Base-by-base conservation (phyloP, 495 filamentous ascomycete species). In the Elasticomyces elasticus region DNA sequence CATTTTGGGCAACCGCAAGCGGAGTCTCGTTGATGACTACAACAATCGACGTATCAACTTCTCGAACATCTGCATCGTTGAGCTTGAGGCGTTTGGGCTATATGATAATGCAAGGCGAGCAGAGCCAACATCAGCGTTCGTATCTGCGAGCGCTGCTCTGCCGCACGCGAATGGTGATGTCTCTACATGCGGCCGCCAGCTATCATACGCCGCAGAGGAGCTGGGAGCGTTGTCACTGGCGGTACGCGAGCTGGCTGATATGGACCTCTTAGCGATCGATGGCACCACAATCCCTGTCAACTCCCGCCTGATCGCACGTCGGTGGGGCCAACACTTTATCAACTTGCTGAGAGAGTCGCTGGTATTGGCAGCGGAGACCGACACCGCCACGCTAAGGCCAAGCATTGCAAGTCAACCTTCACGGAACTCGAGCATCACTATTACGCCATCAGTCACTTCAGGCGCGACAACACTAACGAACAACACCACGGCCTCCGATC, bases 41-140 rank as follows among this genome's bases (percentile, higher is more conserved):
- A 96, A 96, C 55, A 91, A 98, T 60, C 86, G 92, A 11, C 82
- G 94, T 13, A 94, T 97, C 70, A 98, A 98, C 65, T 98, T 98
- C 67, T 86, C 86, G 10, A 89, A 98, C 65, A 77, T 97, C 2
- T 96, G 91, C 65, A 81, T 95, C 78, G 90, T 98, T 17, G 92
- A 97, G 69, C 72, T 98, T 17, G 92, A 98, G 67, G 89, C 92
- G 0, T 98, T 95, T 72, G 92, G 92, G 0, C 80, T 98, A 4
- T 96, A 94, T 65, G 90, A 97, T 66, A 97, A 96, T 63, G 87
- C 92, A 17, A 78, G 87, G 49, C 81, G 80, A 61, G 77, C 75
- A n/a, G 68, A 79, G 0, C 85, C 89, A 2, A 83, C 85, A 56
- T 89, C 87, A 15, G 84, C 80, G 12, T 94, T 85, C 63, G 72